phyloP scores from a whole-genome alignment of 345 rosid genomes.

The Rhizophora apiculata region DNA sequence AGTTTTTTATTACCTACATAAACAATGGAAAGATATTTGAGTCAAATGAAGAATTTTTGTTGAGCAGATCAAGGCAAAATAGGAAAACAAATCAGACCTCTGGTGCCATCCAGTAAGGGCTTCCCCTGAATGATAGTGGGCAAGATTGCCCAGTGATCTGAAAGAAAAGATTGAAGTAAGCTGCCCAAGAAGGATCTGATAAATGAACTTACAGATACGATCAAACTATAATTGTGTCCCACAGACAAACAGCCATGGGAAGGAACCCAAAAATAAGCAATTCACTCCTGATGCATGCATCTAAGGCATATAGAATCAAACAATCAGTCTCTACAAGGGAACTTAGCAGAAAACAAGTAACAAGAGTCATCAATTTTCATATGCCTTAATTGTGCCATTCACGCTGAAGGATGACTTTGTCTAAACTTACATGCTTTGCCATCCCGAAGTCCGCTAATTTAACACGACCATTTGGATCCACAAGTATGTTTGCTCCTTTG shows the following conservation, averaged over 20 bases:
- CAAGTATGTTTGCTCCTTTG: slow-evolving; percentile 80
- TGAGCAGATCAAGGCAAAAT: background rate
- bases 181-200: background rate
- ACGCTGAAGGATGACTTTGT: slow-evolving; percentile 10
- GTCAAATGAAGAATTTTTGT: background rate
- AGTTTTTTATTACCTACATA: slow-evolving; percentile 58
- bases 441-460: slow-evolving; percentile 84
- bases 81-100: slow-evolving; percentile 45
- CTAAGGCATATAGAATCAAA: background rate
- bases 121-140: slow-evolving; percentile 74
- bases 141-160: slow-evolving; percentile 81
- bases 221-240: background rate
- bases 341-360: background rate
- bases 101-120: slow-evolving; percentile 91
- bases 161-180: background rate
- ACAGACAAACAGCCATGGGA: background rate
- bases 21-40: slow-evolving; percentile 1
- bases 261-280: background rate
- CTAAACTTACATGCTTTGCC: slow-evolving; percentile 79
- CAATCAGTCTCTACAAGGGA: slow-evolving; percentile 7
- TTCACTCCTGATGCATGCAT: background rate
- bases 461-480: slow-evolving; percentile 70
- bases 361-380: background rate
- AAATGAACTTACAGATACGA: slow-evolving; percentile 8
- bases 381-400: background rate